These are phyloP conservation scores for Paraleonurus japonicus DNA, from an alignment of 257 asterid genomes.

Conservation along the genomic window DNA sequence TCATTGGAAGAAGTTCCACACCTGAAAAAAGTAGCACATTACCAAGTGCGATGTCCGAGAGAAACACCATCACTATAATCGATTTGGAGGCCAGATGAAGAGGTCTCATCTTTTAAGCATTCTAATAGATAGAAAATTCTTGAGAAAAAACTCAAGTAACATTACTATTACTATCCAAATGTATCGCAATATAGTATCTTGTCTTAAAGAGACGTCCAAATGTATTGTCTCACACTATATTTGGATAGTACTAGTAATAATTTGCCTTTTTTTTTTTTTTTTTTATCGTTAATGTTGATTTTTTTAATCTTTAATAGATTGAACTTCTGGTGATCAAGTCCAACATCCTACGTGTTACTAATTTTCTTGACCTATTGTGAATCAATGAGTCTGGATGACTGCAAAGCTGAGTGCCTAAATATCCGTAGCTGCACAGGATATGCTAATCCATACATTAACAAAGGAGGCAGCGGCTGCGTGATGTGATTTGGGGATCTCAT, in stretches of 20 bases:
- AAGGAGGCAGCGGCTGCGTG: conserved; percentile 33
- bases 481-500: conserved; percentile 38
- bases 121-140: not conserved
- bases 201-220: not conserved
- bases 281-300: too few species aligned
- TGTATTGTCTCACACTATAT: not conserved
- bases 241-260: not conserved
- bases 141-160: not conserved
- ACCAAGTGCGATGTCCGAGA: not conserved
- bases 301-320: too few species aligned
- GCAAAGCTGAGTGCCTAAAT: conserved; percentile 29
- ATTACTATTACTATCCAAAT: not conserved
- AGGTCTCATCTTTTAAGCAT: not conserved
- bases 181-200: not conserved
- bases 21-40: not conserved
- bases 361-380: too few species aligned
- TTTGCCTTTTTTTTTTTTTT: too few species aligned
- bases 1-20: conserved; percentile 15
- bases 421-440: conserved; percentile 33
- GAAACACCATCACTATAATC: not conserved
- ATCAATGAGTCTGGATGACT: conserved; percentile 35
- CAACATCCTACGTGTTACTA: too few species aligned
- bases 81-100: conserved; percentile 22
- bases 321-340: too few species aligned
- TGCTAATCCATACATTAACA: conserved; percentile 29